Evolutionary conservation across 768 basidiomycete species (phyloP).

Genomic region (Paxillus ammoniavirescens): DNA sequence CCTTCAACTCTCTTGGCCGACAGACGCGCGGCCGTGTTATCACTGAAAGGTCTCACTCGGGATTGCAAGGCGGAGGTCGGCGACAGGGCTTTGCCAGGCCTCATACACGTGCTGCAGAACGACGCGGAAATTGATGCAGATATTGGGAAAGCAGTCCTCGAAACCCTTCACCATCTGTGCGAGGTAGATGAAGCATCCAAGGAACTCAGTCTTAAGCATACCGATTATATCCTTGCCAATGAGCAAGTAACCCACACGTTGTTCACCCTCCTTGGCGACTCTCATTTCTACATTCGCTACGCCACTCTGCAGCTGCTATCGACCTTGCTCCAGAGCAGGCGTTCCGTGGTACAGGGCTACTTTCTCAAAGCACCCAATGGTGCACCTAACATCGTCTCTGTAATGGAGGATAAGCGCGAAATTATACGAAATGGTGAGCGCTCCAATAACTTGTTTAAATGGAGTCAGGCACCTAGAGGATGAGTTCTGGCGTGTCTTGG

Average conservation of each 20-base stretch:
- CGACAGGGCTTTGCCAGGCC: constrained; percentile 67
- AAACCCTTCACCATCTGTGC: constrained; percentile 84
- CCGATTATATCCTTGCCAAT: constrained; percentile 72
- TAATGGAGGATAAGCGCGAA: constrained; percentile 83
- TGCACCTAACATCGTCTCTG: constrained; percentile 65
- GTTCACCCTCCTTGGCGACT: constrained; percentile 71
- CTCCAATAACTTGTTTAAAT: background rate
- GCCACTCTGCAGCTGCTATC: constrained; percentile 80
- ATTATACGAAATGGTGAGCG: constrained; percentile 83
- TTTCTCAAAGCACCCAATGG: constrained; percentile 86
- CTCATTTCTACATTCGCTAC: constrained; percentile 84
- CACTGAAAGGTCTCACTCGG: constrained; percentile 87
- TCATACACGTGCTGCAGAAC: constrained; percentile 78
- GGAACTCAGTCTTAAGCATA: constrained; percentile 82
- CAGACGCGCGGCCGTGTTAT: constrained; percentile 88
- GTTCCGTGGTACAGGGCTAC: constrained; percentile 82
- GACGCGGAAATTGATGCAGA: constrained; percentile 92
- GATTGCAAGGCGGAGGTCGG: constrained; percentile 93
- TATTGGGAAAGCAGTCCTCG: constrained; percentile 88
- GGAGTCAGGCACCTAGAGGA: background rate
- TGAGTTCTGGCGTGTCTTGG: background rate
- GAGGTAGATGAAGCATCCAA: constrained; percentile 61
- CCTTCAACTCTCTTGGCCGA: constrained; percentile 90
- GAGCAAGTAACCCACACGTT: constrained; percentile 74
- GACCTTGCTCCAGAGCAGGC: constrained; percentile 76